phyloP scores from a whole-genome alignment of 2,329 filamentous ascomycete species.

The Juglanconis oblonga region DNA sequence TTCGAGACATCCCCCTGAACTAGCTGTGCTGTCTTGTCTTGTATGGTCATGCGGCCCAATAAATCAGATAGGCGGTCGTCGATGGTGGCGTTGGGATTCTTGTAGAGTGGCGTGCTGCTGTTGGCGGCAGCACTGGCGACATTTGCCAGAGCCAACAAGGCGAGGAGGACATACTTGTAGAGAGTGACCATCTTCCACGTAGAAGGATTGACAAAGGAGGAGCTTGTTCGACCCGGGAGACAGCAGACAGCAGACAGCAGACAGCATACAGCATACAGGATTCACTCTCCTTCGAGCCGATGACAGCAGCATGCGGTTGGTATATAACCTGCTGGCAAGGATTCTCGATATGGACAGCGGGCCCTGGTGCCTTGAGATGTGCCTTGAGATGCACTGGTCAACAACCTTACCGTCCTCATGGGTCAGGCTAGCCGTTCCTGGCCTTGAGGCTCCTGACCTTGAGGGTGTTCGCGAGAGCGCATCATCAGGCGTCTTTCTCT shows the following conservation, averaged over 20 bases:
- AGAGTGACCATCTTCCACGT: not conserved
- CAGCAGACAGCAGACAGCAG: not conserved
- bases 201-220: not conserved
- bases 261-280: not conserved
- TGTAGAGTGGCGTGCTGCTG: conserved; percentile 49
- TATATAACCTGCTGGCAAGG: not conserved
- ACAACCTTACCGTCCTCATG: not conserved
- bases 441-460: not conserved
- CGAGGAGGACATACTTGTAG: conserved; percentile 3
- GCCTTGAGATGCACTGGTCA: not conserved
- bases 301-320: not conserved
- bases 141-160: conserved; percentile 13
- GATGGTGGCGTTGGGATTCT: conserved; percentile 58
- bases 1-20: conserved; percentile 69
- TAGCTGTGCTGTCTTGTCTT: conserved; percentile 70
- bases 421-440: not conserved
- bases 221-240: not conserved
- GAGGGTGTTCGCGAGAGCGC: not conserved
- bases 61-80: conserved; percentile 66
- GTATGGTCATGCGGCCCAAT: conserved; percentile 68
- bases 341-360: not conserved
- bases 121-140: conserved; percentile 11
- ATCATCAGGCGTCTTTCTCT: conserved; percentile 4
- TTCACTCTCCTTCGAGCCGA: not conserved
- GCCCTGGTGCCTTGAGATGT: not conserved